A percentile compares a stretch with the other conserved stretches of the same genome.
phyloP scores from a whole-genome alignment of 176 grass and related monocot genomes.

The Triticum timopheevii region DNA sequence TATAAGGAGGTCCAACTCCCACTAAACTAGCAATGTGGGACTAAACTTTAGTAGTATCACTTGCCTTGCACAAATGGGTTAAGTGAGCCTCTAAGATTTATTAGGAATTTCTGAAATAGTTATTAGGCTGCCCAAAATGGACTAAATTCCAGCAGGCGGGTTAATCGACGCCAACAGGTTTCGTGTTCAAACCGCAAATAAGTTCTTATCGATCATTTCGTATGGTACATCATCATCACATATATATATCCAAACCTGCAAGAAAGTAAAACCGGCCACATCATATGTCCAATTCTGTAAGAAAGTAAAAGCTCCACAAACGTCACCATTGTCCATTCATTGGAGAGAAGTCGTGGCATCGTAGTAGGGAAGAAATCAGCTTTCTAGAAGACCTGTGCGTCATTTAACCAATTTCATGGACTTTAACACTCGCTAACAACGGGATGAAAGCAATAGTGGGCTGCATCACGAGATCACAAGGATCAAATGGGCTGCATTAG shows the following conservation, averaged over 20 bases:
- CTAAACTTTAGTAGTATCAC: too few species aligned
- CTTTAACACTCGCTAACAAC: background rate
- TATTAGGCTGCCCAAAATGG: too few species aligned
- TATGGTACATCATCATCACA: background rate
- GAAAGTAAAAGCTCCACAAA: background rate
- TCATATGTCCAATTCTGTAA: background rate
- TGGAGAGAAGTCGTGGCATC: background rate
- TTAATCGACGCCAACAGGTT: too few species aligned
- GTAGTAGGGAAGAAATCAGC: background rate
- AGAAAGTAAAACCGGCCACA: background rate
- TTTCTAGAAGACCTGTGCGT: slow-evolving; percentile 30
- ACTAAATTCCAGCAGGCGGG: background rate
- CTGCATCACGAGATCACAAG: background rate
- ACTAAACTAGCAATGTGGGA: too few species aligned
- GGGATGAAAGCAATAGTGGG: background rate
- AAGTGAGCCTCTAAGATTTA: too few species aligned
- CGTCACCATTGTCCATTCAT: background rate
- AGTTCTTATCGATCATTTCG: background rate
- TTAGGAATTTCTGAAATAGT: too few species aligned
- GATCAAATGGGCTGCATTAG: too few species aligned
- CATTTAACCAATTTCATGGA: background rate
- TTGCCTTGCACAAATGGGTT: too few species aligned
- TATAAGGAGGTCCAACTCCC: too few species aligned
- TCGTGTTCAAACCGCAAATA: background rate
- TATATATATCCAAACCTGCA: background rate